Base-by-base conservation (phyloP, 768 basidiomycete genomes). In the Mycena floridula region DNA sequence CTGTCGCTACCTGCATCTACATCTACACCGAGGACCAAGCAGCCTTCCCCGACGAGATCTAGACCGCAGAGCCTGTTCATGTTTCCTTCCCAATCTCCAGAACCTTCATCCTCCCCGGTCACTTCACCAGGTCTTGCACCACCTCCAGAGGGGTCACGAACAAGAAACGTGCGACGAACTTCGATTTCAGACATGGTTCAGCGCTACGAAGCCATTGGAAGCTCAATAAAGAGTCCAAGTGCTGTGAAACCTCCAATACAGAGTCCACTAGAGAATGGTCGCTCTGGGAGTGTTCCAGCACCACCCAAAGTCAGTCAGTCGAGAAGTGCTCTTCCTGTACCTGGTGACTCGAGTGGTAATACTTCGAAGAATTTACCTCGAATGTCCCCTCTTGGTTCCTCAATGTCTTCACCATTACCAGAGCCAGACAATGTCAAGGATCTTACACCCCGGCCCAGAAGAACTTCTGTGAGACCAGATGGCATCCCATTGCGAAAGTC, bases 141-240 rank as follows among this genome's bases (percentile, higher is more conserved):
- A 16, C 73, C 81, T 2, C 69, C 67, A 38, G 72, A 74, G 40
- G 46, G 65, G 3, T 70, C 61, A 35, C 62, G 69, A 26, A 72
- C 72, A 25, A 60, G 62, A 2, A 52, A 60, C 5, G 54, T 59
- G 7, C 76, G 89, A 16, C 73, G 88, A 42, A 84, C 82, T 4
- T 91, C 89, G 0, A 91, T 91, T 53, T 81, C 88, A 30, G 80
- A 91, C 56, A 89, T 91, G 79, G 89, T 91, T 21, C 85, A 87
- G 52, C 77, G 70, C 37, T 92, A 82, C 59, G 89, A 92, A 60
- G 77, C 80, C 6, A 79, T 90, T 44, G 74, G 71, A 25, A 64
- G 63, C 18, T 60, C 56, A 44, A 50, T 54, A 20, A 69, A 65
- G 49, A 24, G n/a, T n/a, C n/a, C n/a, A n/a, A n/a, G n/a, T n/a